Evolutionary conservation across 2,329 filamentous ascomycete species (phyloP), one percentile per base, ranked within the genome.

Genomic region (Madurella mycetomatis): DNA sequence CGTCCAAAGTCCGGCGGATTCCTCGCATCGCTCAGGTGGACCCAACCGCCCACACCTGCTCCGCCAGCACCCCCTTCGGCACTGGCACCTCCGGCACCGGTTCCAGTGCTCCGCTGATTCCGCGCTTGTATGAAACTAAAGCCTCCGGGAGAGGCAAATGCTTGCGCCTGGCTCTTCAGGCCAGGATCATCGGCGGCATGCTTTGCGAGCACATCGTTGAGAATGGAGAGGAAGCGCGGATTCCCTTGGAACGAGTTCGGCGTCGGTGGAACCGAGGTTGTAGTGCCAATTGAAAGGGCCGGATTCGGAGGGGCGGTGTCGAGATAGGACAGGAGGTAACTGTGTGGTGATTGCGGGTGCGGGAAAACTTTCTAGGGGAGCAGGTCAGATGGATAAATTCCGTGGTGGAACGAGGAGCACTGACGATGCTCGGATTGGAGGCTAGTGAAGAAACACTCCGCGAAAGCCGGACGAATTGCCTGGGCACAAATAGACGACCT

Each of bases 1-100:
- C 85, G 71, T 15, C 84, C 84, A 73, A 78, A 87, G 62, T 86
- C 84, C 0, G 83, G 84, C 2, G 83, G 82, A 49, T 85, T 85
- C 50, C 85, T 72, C 50, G 73, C 64, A 60, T 88, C 85, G 52
- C 82, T 85, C 5, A 88, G 72, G 67, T 88, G 85, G 16, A 87
- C 76, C 70, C 81, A 81, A 1, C 85, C 83, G 18, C 84, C 82
- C 18, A 78, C 71, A 1, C 82, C 82, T 1, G 71, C 81, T 9
- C 82, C 81, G 1, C 82, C 82, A 1, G 80, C 77, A 17, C 81
- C 82, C n/a, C 82, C 82, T 64, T 84, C 81, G 0, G 71, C 74
- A 62, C 78, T 82, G 43, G 80, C 80, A 34, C 80, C 80, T 15
- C 79, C 78, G 1, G 76, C 79, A 2, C 79, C 80, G 42, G 73